Evolutionary conservation across 2,329 filamentous ascomycete genomes (phyloP), one percentile per base, ranked within the genome.

Genomic region (Phaeomoniella chlamydospora): DNA sequence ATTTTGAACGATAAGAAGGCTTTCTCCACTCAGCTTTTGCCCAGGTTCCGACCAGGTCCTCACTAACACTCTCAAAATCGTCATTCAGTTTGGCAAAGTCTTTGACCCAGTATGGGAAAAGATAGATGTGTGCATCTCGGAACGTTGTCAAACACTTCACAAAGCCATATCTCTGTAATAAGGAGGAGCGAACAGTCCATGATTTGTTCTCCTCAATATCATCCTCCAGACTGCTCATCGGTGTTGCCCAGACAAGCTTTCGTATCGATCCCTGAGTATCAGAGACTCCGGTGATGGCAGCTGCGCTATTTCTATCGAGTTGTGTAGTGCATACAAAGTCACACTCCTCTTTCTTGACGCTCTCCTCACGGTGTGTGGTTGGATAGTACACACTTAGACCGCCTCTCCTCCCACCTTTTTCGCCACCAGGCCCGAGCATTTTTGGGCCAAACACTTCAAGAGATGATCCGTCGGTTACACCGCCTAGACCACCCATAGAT

Each of bases 41-140:
- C 86, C 87, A 94, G 81, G 84, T 94, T 4, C 87, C 86, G 12
- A 96, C 66, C 4, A 94, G 75, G 50, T 96, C 88, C 55, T 96
- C 88, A 18, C 81, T 82, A 33, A 98, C 77, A 38, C 79, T 92
- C 48, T 94, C 83, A 43, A 98, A 74, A 9, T 72, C 76, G 18
- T 87, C 79, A 49, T 94, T 92, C 42, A 70, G 66, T 39, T 74
- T 72, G 30, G 92, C 74, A 55, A 94, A 81, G 37, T 92, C 79
- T 49, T 94, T 72, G 5, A 93, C 72, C 88, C 90, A 96, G 45
- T 75, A 76, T 0, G 90, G 90, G 45, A 98, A 83, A 43, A 98
- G 75, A 57, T 98, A 98, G 39, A 96, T 80, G 52, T 96, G 88
- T 0, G 88, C 83, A 54, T 96, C 88, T 30, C 90, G 74, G 54